Conservation (phyloP, 805 yeast species). For the Candida endomychidarum region DNA sequence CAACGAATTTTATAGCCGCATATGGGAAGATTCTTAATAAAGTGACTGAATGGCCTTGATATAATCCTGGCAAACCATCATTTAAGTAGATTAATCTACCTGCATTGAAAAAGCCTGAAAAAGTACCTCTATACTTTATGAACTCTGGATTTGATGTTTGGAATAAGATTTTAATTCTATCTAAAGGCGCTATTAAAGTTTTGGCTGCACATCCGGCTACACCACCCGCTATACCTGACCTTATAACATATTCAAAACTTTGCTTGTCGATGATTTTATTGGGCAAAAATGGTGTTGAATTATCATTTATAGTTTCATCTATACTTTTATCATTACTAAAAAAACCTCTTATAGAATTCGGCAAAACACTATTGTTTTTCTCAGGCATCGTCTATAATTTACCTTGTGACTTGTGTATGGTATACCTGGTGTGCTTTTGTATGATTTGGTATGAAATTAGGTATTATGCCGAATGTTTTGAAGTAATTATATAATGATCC, state of each 20-base stretch:
- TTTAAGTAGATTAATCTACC: conserved; percentile 59
- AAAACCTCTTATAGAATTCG: conserved; percentile 3
- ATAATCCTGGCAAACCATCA: conserved; percentile 81
- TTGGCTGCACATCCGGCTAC: conserved; percentile 95
- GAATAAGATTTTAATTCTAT: conserved; percentile 89
- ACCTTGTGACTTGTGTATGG: background rate
- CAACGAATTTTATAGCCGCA: conserved; percentile 95
- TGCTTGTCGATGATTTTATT: conserved; percentile 56
- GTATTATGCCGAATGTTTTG: background rate
- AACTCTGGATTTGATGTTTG: conserved; percentile 95
- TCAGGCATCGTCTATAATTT: conserved; percentile 4
- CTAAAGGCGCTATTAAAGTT: conserved; percentile 91
- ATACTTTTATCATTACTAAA: conserved; percentile 6
- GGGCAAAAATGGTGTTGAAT: conserved; percentile 28
- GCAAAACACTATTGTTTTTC: conserved; percentile 1
- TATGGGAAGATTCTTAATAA: conserved; percentile 89
- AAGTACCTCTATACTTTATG: conserved; percentile 73
- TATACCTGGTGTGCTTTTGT: background rate
- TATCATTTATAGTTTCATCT: conserved; percentile 23
- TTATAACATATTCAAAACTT: conserved; percentile 71
- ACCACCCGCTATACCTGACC: conserved; percentile 94
- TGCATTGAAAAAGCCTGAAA: conserved; percentile 74
- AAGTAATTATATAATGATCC: background rate
- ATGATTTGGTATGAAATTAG: background rate
- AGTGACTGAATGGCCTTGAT: conserved; percentile 95